Evolutionary conservation across 2,329 filamentous ascomycete genomes (phyloP), one percentile per base, ranked within the genome.

Genomic region (Claviceps monticola): DNA sequence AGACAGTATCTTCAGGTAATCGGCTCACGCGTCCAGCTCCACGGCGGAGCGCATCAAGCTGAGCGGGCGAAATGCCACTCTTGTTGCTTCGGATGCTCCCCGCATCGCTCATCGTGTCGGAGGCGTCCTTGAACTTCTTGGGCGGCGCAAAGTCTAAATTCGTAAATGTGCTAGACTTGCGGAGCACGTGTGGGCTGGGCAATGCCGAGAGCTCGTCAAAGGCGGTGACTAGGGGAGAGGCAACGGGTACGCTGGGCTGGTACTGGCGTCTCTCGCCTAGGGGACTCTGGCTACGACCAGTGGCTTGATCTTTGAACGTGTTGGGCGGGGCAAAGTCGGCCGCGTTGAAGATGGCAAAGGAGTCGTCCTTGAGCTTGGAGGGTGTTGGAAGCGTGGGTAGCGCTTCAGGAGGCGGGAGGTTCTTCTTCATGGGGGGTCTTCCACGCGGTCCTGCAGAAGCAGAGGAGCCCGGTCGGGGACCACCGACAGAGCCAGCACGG

Each of bases 21-120:
- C 86, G 82, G 64, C 87, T 93, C 57, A 96, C 80, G 56, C 90
- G 86, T 61, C 94, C 91, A 46, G 88, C 89, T 57, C 90, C 90
- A 53, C 72, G 78, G 57, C 89, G 86, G 60, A 95, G 82, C 60
- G 87, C 84, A 55, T 81, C 73, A 49, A 80, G 70, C 62, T 89
- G 79, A 49, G 76, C 70, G 4, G 80, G 74, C 5, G 88, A 94
- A 59, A 95, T 82, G 49, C 86, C 88, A 67, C 86, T 71, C 16
- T 62, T 63, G 71, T 87, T 88, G 69, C 86, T 72, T 53, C 60
- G 61, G 58, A 85, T 82, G 61, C 80, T 84, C 52, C 82, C 82
- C 1, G 81, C 73, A 54, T 86, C 82, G 59, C 81, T 85, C 71
- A 75, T 76, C 41, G 60, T 70, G 54, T 82, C 78, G 3, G 64